Evolutionary conservation across 192 early-diverging fungal genomes (phyloP).

Genomic region (Entophlyctis luteolus): DNA sequence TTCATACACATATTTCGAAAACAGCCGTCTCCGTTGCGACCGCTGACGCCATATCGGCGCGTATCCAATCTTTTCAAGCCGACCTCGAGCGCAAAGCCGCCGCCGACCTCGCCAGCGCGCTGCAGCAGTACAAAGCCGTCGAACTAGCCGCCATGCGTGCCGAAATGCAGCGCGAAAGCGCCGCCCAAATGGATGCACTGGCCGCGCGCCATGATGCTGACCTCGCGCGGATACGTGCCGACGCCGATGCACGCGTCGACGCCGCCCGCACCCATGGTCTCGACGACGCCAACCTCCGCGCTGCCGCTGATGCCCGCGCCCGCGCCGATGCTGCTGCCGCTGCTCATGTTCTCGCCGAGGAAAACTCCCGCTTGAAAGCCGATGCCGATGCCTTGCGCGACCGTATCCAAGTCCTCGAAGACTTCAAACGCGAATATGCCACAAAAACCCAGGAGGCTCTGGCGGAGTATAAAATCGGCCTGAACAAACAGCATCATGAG

Average conservation of each 20-base stretch:
- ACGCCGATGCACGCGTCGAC: constrained; percentile 25
- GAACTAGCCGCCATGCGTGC: constrained; percentile 45
- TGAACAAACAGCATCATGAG: constrained; percentile 36
- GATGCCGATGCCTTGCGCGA: too few species aligned
- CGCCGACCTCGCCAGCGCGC: constrained; percentile 29
- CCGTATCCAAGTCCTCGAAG: constrained; percentile 26
- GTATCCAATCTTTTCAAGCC: constrained; percentile 39
- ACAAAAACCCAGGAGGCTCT: constrained; percentile 44
- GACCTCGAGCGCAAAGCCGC: constrained; percentile 31
- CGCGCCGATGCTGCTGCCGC: too few species aligned
- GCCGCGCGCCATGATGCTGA: constrained; percentile 27
- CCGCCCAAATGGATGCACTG: too few species aligned
- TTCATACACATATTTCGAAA: background rate
- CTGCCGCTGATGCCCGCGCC: too few species aligned
- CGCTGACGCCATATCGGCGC: constrained; percentile 31
- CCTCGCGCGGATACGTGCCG: constrained; percentile 12
- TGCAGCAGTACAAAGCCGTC: constrained; percentile 39
- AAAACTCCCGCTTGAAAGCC: too few species aligned
- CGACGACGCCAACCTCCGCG: too few species aligned
- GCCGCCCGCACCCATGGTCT: constrained; percentile 28
- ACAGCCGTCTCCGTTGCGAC: background rate
- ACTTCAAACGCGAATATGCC: constrained; percentile 41
- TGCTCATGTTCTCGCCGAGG: too few species aligned
- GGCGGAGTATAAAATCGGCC: constrained; percentile 46
- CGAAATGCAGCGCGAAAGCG: too few species aligned